Percentiles rank a stretch among this genome's conserved stretches.
Evolutionary conservation across 306 rosid species (phyloP).

Genomic region (Begonia peltatifolia): DNA sequence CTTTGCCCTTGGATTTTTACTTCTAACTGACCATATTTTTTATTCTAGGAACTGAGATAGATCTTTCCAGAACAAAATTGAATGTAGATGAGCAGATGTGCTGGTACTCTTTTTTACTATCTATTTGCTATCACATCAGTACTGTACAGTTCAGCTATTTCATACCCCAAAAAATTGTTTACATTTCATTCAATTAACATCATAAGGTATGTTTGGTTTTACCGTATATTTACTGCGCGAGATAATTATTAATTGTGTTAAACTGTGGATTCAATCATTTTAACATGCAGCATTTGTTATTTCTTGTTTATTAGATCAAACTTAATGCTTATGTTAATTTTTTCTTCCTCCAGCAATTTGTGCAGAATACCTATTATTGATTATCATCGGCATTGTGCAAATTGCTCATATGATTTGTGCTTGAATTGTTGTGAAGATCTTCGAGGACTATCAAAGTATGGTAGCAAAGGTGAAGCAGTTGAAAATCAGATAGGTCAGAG

Average conservation of each 20-base stretch:
- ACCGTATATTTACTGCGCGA: background rate
- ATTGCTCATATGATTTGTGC: slow-evolving; percentile 75
- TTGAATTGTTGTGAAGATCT: slow-evolving; percentile 81
- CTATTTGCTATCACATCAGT: background rate
- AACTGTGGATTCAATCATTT: background rate
- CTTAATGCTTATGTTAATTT: slow-evolving; percentile 10
- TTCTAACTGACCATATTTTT: slow-evolving; percentile 14
- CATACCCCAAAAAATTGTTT: background rate
- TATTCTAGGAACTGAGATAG: slow-evolving; percentile 61
- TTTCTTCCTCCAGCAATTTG: slow-evolving; percentile 59
- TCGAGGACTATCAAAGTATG: slow-evolving; percentile 38
- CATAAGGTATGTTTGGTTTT: background rate
- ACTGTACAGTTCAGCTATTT: background rate
- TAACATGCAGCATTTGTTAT: background rate
- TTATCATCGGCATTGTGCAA: slow-evolving; percentile 84
- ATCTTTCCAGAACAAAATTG: slow-evolving; percentile 73
- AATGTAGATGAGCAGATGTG: slow-evolving; percentile 98
- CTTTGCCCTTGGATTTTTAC: slow-evolving; percentile 5
- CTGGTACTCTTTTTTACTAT: slow-evolving; percentile 39
- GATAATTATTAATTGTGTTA: background rate
- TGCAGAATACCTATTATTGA: slow-evolving; percentile 93
- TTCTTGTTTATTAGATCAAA: background rate
- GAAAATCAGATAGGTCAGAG: slow-evolving; percentile 9
- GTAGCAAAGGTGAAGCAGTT: slow-evolving; percentile 9
- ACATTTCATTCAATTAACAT: background rate